Evolutionary conservation across 208 protist genomes (phyloP), one percentile per base, ranked within the genome.

Genomic region (Acanthamoeba triangularis): DNA sequence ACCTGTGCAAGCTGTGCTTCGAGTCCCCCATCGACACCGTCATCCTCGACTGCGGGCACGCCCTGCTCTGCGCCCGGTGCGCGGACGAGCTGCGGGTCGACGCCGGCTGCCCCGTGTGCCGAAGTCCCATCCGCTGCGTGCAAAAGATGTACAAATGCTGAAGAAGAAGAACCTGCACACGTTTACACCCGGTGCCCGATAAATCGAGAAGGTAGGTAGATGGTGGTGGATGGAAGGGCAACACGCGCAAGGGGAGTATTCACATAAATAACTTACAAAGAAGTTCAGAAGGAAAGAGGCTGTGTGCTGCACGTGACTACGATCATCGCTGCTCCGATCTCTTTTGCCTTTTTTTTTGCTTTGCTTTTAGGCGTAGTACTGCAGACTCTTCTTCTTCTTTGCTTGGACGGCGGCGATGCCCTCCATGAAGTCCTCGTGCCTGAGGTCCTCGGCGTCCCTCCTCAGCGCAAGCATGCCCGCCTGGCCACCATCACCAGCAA

Each of bases 341-440:
- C 52, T 56, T 47, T 47, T 47, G 41, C 41, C 49, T 52, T 52
- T 11, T 52, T 11, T 52, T 56, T 56, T 23, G 52, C 52, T 56
- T 56, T 14, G 52, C 18, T 20, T 44, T 78, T 98, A 99, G 3
- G 99, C 99, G 96, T 99, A 99, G 98, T 99, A 99, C 94, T 99
- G 99, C 35, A 99, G 98, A 93, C 98, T 98, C 30, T 98, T 98
- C 98, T 99, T 99, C 98, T 99, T 99, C 97, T 99, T 99, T 7
- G 99, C 98, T 97, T 99, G 99, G 35, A 99, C 99, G 35, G 99
- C 98, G 49, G 96, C 88, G 61, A 99, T 98, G 85, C 97, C 96
- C 96, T 99, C 99, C 88, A 99, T 98, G 95, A 99, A 99, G 96
- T 99, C 99, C 96, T 99, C 99, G 96, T 99, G 99, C 28, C 95